A percentile compares a stretch with the other conserved stretches of the same genome.
Conservation (phyloP, 2,329 filamentous ascomycete genomes). For the Phaeosphaeria sp. region DNA sequence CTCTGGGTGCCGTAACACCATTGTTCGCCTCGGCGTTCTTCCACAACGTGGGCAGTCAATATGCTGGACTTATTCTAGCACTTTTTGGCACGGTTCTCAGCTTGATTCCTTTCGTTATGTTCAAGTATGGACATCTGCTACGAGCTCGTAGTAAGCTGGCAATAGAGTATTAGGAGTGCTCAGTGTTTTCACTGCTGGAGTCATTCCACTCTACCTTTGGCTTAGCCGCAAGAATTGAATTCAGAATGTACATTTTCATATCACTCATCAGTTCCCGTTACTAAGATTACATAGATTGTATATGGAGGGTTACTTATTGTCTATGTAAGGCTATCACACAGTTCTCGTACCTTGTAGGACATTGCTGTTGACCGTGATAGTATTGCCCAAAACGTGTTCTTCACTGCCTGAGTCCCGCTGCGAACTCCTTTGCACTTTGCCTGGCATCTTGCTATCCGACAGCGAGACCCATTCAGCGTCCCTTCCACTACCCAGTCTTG, state of each 20-base stretch:
- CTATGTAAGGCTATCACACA: background rate
- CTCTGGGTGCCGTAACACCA: slow-evolving; percentile 60
- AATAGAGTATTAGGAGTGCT: slow-evolving; percentile 24
- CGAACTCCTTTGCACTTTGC: background rate
- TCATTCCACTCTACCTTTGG: too few species aligned
- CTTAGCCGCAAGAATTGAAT: too few species aligned
- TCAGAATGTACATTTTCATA: too few species aligned
- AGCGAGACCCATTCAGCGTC: background rate
- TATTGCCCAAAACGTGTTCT: background rate
- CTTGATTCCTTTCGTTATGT: slow-evolving; percentile 54
- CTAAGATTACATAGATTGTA: too few species aligned
- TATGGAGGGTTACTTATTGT: too few species aligned
- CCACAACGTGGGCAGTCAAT: slow-evolving; percentile 60
- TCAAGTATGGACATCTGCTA: slow-evolving; percentile 50
- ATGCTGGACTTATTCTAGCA: slow-evolving; percentile 58
- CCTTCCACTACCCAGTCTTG: background rate
- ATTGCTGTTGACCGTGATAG: background rate
- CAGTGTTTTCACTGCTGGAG: too few species aligned
- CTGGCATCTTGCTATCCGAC: background rate
- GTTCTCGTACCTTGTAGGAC: background rate
- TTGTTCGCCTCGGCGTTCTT: slow-evolving; percentile 61
- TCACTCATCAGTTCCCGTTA: too few species aligned
- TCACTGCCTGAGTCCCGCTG: background rate
- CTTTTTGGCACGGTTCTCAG: slow-evolving; percentile 54
- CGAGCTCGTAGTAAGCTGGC: slow-evolving; percentile 51